Percentiles rank a stretch among this genome's conserved stretches.
Conservation (phyloP, 2,329 filamentous ascomycete genomes). For the Fusarium nurragi region DNA sequence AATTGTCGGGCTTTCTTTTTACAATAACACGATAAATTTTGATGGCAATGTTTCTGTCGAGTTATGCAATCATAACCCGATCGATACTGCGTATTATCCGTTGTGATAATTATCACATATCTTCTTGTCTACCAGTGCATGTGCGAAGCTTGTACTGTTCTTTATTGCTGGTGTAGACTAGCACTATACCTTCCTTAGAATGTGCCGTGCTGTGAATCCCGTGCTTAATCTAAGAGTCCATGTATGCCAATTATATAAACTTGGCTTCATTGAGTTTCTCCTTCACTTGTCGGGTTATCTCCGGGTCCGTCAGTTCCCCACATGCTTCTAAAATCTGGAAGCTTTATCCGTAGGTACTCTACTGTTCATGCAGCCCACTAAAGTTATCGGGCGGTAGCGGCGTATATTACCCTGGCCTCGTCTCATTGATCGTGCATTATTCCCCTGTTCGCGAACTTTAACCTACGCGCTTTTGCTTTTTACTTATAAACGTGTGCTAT, state of each 20-base stretch:
- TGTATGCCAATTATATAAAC: too few relatives aligned
- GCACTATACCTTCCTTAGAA: not conserved
- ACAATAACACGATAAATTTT: constrained; percentile 30
- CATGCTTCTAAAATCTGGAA: constrained; percentile 15
- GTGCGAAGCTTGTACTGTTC: not conserved
- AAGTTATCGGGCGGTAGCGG: constrained; percentile 2
- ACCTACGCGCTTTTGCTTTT: not conserved
- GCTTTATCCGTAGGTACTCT: not conserved
- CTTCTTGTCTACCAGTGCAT: not conserved
- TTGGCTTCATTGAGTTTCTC: too few relatives aligned
- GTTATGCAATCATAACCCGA: not conserved
- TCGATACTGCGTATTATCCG: not conserved
- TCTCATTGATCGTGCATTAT: constrained; percentile 24
- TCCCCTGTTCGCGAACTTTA: constrained; percentile 16
- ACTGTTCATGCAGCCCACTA: constrained; percentile 16
- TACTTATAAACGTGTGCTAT: not conserved
- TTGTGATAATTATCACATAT: not conserved
- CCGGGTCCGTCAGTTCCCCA: constrained; percentile 24
- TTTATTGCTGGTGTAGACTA: not conserved
- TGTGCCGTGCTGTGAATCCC: not conserved
- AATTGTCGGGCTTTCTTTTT: constrained; percentile 25
- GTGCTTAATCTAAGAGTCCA: not conserved
- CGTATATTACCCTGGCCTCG: constrained; percentile 17
- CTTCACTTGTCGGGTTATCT: constrained; percentile 29
- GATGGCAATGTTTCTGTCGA: constrained; percentile 5